These are phyloP conservation scores for Suillus sp. DNA, from an alignment of 768 basidiomycete species.

Conservation along the genomic window DNA sequence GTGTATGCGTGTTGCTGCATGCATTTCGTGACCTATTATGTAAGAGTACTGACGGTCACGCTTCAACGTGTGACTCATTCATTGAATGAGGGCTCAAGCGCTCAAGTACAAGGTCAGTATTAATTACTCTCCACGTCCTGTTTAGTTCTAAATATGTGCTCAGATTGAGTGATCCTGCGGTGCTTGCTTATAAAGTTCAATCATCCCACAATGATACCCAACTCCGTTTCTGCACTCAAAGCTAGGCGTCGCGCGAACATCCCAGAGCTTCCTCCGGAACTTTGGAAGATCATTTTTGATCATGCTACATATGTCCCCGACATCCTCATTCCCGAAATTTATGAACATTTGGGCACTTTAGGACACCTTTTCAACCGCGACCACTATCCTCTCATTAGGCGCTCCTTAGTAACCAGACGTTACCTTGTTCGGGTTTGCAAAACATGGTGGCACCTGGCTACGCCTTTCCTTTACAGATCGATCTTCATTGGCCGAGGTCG, in stretches of 20 bases:
- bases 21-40: too few species aligned
- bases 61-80: too few species aligned
- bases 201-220: background rate
- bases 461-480: constrained; percentile 26
- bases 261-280: constrained; percentile 24
- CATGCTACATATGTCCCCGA: constrained; percentile 24
- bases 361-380: constrained; percentile 15
- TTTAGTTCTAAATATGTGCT: background rate
- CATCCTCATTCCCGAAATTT: constrained; percentile 27
- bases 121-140: background rate
- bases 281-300: constrained; percentile 29
- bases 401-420: constrained; percentile 28
- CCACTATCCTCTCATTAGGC: constrained; percentile 15
- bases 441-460: constrained; percentile 31
- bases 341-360: constrained; percentile 16
- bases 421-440: constrained; percentile 32
- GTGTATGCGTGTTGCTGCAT: background rate
- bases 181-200: background rate
- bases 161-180: background rate
- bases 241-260: background rate
- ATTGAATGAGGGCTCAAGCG: too few species aligned
- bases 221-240: constrained; percentile 5
- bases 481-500: constrained; percentile 24
- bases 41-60: too few species aligned
- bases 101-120: background rate